phyloP scores from a whole-genome alignment of 2,329 filamentous ascomycete species.

The Ceratocystis variospora region DNA sequence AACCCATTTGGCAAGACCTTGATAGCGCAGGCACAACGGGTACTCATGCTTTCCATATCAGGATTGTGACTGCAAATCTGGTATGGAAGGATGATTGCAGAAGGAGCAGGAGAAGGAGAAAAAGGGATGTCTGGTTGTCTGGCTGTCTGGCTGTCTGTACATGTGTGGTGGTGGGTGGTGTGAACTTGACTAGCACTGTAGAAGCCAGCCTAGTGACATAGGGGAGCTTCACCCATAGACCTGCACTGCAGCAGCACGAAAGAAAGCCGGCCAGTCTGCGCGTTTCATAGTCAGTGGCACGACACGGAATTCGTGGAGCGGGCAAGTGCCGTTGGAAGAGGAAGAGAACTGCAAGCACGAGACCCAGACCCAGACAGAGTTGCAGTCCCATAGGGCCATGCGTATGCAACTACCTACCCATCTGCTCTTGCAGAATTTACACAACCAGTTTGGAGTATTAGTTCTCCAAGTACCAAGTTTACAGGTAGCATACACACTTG shows the following conservation, averaged over 20 bases:
- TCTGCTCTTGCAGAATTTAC: not conserved
- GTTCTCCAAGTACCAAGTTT: not conserved
- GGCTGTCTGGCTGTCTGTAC: not conserved
- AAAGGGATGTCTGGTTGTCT: not conserved
- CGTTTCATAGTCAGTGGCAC: not conserved
- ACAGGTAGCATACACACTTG: not conserved
- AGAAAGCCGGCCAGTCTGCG: not conserved
- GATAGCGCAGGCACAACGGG: not conserved
- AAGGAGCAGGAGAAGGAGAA: not conserved
- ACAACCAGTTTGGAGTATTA: not conserved
- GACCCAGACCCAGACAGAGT: not conserved
- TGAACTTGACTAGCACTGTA: not conserved
- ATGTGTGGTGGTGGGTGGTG: not conserved
- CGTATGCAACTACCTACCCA: not conserved
- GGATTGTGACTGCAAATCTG: not conserved
- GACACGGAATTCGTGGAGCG: no score
- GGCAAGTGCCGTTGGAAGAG: not conserved
- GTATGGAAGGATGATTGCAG: not conserved
- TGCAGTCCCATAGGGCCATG: no score
- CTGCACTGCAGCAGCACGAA: not conserved
- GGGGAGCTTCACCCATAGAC: not conserved
- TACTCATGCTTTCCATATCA: not conserved
- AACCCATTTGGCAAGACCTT: not conserved
- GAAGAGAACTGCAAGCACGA: not conserved
- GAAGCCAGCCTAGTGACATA: not conserved